Conservation (phyloP, 1,284 basidiomycete genomes). For the Schizopora paradoxa region DNA sequence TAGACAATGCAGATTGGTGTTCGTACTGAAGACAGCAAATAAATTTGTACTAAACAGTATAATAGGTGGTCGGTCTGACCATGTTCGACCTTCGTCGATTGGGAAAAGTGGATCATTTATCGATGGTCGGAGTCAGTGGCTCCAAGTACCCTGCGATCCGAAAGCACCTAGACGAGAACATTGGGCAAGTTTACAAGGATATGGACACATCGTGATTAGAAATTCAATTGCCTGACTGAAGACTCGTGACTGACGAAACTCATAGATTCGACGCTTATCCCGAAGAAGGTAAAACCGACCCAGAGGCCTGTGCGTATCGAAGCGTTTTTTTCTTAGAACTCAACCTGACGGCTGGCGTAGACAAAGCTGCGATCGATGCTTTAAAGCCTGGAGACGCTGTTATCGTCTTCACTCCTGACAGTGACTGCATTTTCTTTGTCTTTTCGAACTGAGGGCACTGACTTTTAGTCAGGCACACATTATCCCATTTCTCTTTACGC, state of each 20-base stretch:
- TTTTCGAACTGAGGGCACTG: constrained; percentile 2
- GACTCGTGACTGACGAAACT: constrained; percentile 5
- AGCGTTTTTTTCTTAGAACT: constrained; percentile 12
- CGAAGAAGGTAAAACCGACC: constrained; percentile 60
- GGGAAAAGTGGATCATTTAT: constrained; percentile 75
- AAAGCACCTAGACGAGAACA: constrained; percentile 78
- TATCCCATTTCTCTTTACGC: constrained; percentile 83
- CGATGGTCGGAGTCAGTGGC: constrained; percentile 83
- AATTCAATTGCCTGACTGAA: neutral
- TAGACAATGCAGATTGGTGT: constrained; percentile 54
- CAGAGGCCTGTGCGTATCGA: constrained; percentile 64
- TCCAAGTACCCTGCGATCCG: constrained; percentile 82
- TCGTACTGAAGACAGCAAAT: constrained; percentile 24
- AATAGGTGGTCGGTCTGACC: constrained; percentile 82
- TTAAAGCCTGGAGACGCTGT: constrained; percentile 81
- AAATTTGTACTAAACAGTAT: neutral
- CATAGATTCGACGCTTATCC: constrained; percentile 76
- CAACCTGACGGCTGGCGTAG: constrained; percentile 39
- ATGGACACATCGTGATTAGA: constrained; percentile 69
- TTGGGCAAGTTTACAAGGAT: constrained; percentile 78
- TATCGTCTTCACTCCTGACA: constrained; percentile 84
- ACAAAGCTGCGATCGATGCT: constrained; percentile 81
- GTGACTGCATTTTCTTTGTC: constrained; percentile 33
- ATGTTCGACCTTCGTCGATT: constrained; percentile 85
- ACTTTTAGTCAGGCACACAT: constrained; percentile 60